Percentiles rank a stretch among this genome's conserved stretches.
Evolutionary conservation across 2,329 filamentous ascomycete species (phyloP).

Genomic region (Colletotrichum truncatum): DNA sequence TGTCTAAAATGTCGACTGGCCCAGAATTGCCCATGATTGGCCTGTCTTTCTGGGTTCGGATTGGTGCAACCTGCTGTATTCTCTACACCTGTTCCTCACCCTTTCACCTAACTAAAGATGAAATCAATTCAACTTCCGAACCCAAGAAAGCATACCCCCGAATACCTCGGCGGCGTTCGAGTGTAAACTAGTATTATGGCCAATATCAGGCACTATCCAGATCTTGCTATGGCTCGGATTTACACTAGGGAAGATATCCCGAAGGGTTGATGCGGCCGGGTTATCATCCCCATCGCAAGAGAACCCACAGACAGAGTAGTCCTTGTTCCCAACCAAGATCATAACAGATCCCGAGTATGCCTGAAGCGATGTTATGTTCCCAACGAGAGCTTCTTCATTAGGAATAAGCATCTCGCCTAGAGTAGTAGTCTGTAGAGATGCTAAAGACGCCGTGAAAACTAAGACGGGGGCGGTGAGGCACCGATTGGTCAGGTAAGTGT

Average conservation of each 20-base stretch:
- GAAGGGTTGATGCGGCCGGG: neutral
- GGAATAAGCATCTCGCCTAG: neutral
- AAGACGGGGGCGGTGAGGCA: too few species aligned
- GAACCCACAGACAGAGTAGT: neutral
- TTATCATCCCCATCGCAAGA: neutral
- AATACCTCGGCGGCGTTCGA: neutral
- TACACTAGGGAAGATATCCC: neutral
- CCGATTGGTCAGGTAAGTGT: neutral
- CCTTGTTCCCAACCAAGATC: neutral
- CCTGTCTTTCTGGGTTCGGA: too few species aligned
- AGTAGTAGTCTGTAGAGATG: neutral
- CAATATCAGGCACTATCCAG: neutral
- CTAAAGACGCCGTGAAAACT: too few species aligned
- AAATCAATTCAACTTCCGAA: neutral
- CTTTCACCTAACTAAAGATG: too few species aligned
- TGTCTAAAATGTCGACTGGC: too few species aligned
- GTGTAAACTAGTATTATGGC: neutral
- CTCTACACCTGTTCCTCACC: too few species aligned
- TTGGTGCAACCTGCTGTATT: too few species aligned
- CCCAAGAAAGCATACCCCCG: neutral
- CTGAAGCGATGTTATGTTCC: neutral
- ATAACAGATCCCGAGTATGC: neutral
- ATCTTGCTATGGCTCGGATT: neutral
- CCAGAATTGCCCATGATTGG: too few species aligned
- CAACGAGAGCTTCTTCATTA: neutral